These are phyloP conservation scores for Nymphaea thermarum DNA, from an alignment of 164 flowering plant species.

Conservation along the genomic window DNA sequence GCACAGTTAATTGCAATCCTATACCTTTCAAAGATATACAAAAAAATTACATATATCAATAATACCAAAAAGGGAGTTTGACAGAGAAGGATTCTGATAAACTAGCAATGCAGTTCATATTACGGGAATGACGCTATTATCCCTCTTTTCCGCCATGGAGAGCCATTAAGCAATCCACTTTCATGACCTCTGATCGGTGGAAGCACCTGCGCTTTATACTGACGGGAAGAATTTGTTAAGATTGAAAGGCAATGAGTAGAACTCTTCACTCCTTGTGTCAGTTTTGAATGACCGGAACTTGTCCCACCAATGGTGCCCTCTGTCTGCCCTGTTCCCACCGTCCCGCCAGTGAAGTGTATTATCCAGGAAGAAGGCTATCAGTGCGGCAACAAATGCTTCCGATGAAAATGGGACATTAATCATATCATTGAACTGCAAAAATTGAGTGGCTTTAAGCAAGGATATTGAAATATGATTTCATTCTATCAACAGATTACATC, in stretches of 20 bases:
- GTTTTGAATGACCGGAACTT: slow-evolving; percentile 54
- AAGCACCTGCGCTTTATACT: slow-evolving; percentile 21
- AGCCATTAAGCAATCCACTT: not conserved
- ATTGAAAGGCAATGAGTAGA: slow-evolving; percentile 65
- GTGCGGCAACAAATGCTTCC: slow-evolving; percentile 57
- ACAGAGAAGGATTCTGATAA: no score
- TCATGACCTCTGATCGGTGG: not conserved
- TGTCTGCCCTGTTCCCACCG: slow-evolving; percentile 35
- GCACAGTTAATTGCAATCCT: no score
- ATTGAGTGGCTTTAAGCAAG: not conserved
- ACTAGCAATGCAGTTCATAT: no score
- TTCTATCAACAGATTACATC: not conserved
- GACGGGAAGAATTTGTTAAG: slow-evolving; percentile 86
- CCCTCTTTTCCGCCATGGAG: not conserved
- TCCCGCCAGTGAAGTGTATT: slow-evolving; percentile 40
- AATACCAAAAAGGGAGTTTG: no score
- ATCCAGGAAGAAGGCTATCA: slow-evolving; percentile 49
- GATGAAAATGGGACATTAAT: slow-evolving; percentile 72
- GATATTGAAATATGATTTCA: no score
- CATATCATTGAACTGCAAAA: slow-evolving; percentile 71
- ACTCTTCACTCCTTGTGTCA: slow-evolving; percentile 71
- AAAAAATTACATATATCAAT: no score
- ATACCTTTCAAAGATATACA: no score
- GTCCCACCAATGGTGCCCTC: slow-evolving; percentile 80
- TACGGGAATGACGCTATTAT: no score